Conservation (phyloP, 176 grass and related monocot species). For the Poa pratensis region DNA sequence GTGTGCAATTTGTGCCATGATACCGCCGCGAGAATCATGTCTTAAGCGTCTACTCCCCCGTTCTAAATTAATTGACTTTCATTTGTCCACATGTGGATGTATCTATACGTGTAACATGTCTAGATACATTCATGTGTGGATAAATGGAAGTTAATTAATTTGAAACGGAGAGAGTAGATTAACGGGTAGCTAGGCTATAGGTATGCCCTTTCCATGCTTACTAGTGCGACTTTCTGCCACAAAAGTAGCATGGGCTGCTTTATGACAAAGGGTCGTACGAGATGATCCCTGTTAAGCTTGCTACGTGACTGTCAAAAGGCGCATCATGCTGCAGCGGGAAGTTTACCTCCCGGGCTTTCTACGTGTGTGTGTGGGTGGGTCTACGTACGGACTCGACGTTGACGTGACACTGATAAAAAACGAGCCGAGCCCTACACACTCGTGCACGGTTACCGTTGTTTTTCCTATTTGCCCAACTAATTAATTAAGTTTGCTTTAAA, state of each 20-base stretch:
- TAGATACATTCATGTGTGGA: no score
- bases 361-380: no score
- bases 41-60: background rate
- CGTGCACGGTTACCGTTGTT: no score
- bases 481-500: no score
- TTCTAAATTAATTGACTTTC: no score
- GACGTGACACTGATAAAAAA: background rate
- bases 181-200: background rate
- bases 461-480: no score
- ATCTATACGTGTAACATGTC: no score
- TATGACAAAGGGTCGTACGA: background rate
- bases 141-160: no score
- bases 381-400: no score
- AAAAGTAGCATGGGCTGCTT: constrained; percentile 47
- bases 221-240: constrained; percentile 30
- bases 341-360: constrained; percentile 9
- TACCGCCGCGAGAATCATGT: constrained; percentile 23
- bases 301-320: constrained; percentile 12
- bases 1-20: no score
- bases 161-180: background rate
- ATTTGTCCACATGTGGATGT: no score
- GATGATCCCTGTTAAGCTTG: constrained; percentile 36
- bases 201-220: background rate
- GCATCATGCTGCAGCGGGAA: constrained; percentile 4
- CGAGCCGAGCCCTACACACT: background rate